Evolutionary conservation across 2,329 filamentous ascomycete species (phyloP).

Genomic region (Blumeriella jaapii): DNA sequence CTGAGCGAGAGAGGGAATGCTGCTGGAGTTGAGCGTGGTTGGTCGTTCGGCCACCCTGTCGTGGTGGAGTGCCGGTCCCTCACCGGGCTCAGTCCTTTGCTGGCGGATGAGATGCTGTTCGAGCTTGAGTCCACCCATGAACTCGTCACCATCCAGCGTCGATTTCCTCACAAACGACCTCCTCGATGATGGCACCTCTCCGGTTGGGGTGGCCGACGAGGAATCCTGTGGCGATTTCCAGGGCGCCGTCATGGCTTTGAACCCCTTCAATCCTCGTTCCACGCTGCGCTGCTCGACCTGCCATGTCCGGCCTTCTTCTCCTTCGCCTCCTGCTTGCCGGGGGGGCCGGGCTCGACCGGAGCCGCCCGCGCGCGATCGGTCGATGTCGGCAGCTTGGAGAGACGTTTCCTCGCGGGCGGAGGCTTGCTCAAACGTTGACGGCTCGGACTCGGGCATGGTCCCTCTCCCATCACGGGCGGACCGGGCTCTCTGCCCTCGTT

Average conservation of each 20-base stretch:
- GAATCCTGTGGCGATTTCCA: conserved; percentile 10
- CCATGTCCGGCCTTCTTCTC: conserved; percentile 2
- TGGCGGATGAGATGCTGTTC: conserved; percentile 8
- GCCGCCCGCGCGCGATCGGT: conserved; percentile 13
- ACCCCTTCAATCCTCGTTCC: conserved; percentile 16
- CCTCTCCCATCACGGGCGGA: conserved; percentile 28
- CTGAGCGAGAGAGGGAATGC: conserved; percentile 6
- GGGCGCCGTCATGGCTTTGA: conserved; percentile 11
- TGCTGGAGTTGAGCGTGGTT: not conserved
- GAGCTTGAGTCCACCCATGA: conserved; percentile 26
- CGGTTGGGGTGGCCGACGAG: conserved; percentile 1
- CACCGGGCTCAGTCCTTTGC: conserved; percentile 5
- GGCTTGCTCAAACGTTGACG: conserved; percentile 26
- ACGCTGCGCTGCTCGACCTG: conserved; percentile 17
- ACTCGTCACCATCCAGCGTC: conserved; percentile 10
- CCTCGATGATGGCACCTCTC: conserved; percentile 6
- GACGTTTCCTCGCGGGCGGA: conserved; percentile 17
- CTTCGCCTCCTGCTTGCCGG: conserved; percentile 3
- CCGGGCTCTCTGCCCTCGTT: conserved; percentile 30
- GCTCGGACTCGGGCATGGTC: conserved; percentile 33
- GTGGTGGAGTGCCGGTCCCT: not conserved
- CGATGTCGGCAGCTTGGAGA: conserved; percentile 9
- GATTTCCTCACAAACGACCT: conserved; percentile 2
- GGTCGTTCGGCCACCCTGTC: conserved; percentile 1
- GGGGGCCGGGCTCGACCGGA: conserved; percentile 6